Evolutionary conservation across 352 stramenopile genomes (phyloP).

Genomic region (Globisporangium iwayamae): DNA sequence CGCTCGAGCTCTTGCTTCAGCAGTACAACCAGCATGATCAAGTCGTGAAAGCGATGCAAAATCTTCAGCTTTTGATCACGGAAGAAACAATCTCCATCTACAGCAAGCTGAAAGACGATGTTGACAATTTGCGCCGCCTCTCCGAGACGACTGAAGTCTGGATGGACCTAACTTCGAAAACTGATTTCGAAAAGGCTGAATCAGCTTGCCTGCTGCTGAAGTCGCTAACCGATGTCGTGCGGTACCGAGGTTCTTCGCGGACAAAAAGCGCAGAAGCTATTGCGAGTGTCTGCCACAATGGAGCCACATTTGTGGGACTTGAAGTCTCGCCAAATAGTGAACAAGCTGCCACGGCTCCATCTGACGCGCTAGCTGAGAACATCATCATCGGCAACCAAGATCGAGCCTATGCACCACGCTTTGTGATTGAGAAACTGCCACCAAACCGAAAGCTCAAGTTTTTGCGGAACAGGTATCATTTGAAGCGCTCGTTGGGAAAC

Average conservation of each 20-base stretch:
- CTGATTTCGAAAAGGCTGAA: slow-evolving; percentile 60
- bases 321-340: not conserved
- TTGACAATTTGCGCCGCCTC: slow-evolving; percentile 53
- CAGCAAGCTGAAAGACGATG: slow-evolving; percentile 61
- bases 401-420: slow-evolving; percentile 18
- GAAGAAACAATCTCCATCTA: slow-evolving; percentile 67
- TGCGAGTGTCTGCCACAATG: not conserved
- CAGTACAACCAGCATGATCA: slow-evolving; percentile 76
- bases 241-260: slow-evolving; percentile 4
- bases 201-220: slow-evolving; percentile 41
- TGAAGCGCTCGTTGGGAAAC: slow-evolving; percentile 36
- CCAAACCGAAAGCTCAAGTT: slow-evolving; percentile 48
- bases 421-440: slow-evolving; percentile 36
- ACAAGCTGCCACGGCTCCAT: not conserved
- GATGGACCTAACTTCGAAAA: slow-evolving; percentile 77
- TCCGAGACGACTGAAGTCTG: slow-evolving; percentile 78
- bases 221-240: slow-evolving; percentile 38
- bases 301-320: not conserved
- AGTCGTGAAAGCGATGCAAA: slow-evolving; percentile 59
- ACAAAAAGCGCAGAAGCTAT: not conserved
- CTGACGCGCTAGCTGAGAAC: not conserved
- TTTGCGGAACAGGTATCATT: slow-evolving; percentile 25
- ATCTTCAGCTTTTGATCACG: slow-evolving; percentile 52
- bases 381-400: slow-evolving; percentile 4
- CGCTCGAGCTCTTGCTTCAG: slow-evolving; percentile 66